Conservation (phyloP, 495 filamentous ascomycete genomes). For the Penicillium samsonianum region DNA sequence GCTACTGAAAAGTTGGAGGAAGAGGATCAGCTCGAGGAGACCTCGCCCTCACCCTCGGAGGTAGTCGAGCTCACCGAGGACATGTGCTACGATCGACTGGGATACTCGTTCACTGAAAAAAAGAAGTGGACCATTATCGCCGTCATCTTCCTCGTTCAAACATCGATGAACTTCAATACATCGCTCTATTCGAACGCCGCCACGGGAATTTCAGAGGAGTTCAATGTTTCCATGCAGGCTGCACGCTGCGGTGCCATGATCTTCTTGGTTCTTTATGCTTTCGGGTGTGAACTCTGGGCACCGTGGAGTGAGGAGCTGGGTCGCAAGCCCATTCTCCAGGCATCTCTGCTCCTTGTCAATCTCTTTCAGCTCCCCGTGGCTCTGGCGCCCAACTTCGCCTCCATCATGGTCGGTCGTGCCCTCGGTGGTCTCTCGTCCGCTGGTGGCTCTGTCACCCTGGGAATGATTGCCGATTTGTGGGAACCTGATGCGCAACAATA, state of each 20-base stretch:
- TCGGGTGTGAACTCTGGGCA: slow-evolving; percentile 68
- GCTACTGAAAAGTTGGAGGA: slow-evolving; percentile 30
- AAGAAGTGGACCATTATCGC: slow-evolving; percentile 64
- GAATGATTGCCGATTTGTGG: slow-evolving; percentile 64
- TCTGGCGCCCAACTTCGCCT: slow-evolving; percentile 54
- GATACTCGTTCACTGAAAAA: slow-evolving; percentile 50
- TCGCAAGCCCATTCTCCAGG: slow-evolving; percentile 57
- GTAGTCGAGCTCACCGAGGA: slow-evolving; percentile 54
- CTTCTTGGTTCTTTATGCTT: slow-evolving; percentile 62
- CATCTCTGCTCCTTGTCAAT: slow-evolving; percentile 59
- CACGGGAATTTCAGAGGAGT: slow-evolving; percentile 50
- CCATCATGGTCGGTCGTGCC: slow-evolving; percentile 57
- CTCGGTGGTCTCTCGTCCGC: slow-evolving; percentile 62
- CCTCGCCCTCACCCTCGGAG: slow-evolving; percentile 17
- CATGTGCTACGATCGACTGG: slow-evolving; percentile 59
- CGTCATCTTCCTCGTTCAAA: slow-evolving; percentile 60
- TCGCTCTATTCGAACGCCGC: slow-evolving; percentile 57
- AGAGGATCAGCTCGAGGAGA: slow-evolving; percentile 33
- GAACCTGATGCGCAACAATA: slow-evolving; percentile 61
- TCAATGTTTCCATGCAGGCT: slow-evolving; percentile 48
- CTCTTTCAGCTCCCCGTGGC: slow-evolving; percentile 58
- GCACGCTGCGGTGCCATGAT: slow-evolving; percentile 59
- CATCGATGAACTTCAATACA: slow-evolving; percentile 61
- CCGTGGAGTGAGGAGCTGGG: slow-evolving; percentile 67
- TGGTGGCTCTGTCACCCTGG: slow-evolving; percentile 63